A percentile compares a stretch with the other conserved stretches of the same genome.
Evolutionary conservation across 495 filamentous ascomycete species (phyloP).

Genomic region (Penicillium taxi): DNA sequence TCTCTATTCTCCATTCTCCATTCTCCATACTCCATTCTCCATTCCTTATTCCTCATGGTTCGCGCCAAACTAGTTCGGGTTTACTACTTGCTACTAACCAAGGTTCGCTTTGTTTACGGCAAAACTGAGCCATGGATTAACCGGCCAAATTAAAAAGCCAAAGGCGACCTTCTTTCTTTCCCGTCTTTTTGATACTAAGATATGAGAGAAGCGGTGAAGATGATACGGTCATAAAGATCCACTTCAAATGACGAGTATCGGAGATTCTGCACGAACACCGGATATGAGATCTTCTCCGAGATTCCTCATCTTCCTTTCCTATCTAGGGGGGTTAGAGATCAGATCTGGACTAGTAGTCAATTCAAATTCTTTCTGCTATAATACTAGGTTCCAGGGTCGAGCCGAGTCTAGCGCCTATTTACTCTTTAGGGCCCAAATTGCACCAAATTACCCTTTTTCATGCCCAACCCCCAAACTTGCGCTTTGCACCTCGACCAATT

Average conservation of each 20-base stretch:
- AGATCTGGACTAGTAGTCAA: background rate
- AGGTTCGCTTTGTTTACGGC: too few relatives aligned
- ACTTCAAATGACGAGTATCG: slow-evolving; percentile 27
- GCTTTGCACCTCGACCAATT: slow-evolving; percentile 15
- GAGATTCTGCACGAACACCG: slow-evolving; percentile 16
- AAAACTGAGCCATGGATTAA: too few relatives aligned
- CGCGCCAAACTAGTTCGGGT: too few relatives aligned
- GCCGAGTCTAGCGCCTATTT: slow-evolving; percentile 3
- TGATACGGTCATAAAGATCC: slow-evolving; percentile 21
- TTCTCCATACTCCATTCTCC: too few relatives aligned
- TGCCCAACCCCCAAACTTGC: slow-evolving; percentile 25
- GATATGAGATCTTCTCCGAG: slow-evolving; percentile 12
- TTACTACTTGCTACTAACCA: too few relatives aligned
- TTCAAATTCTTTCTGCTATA: background rate
- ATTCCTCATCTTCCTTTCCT: slow-evolving; percentile 9
- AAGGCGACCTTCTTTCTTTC: background rate
- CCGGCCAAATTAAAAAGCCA: too few relatives aligned
- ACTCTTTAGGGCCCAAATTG: slow-evolving; percentile 6
- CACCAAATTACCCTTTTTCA: slow-evolving; percentile 15
- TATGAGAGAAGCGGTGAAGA: slow-evolving; percentile 24
- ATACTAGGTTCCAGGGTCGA: background rate
- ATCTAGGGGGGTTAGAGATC: background rate
- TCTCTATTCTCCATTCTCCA: too few relatives aligned
- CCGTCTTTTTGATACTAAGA: background rate
- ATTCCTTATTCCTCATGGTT: too few relatives aligned